Evolutionary conservation across 345 rosid species (phyloP).

Genomic region (Euphorbia peplus): DNA sequence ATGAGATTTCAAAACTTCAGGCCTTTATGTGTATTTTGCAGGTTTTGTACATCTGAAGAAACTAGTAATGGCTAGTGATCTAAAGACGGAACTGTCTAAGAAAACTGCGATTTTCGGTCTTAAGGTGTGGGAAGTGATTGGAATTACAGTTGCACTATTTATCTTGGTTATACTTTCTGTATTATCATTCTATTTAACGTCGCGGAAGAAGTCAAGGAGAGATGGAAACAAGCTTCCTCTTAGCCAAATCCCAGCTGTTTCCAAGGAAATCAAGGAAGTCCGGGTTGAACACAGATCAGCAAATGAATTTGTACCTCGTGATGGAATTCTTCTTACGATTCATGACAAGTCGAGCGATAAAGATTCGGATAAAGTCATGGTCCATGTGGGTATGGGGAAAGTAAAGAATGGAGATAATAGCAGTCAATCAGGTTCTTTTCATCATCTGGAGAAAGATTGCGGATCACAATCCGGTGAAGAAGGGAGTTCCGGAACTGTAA

Average conservation of each 20-base stretch:
- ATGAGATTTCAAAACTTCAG: constrained; percentile 15
- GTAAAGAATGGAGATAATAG: constrained; percentile 50
- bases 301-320: constrained; percentile 58
- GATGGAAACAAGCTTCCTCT: constrained; percentile 34
- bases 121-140: constrained; percentile 83
- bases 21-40: constrained; percentile 26
- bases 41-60: constrained; percentile 27
- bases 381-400: constrained; percentile 76
- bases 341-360: constrained; percentile 63
- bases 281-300: constrained; percentile 71
- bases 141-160: constrained; percentile 67
- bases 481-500: constrained; percentile 45
- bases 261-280: constrained; percentile 93
- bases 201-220: constrained; percentile 63
- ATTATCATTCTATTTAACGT: constrained; percentile 65
- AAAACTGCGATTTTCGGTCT: constrained; percentile 65
- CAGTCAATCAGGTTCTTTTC: constrained; percentile 60
- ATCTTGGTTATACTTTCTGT: constrained; percentile 66
- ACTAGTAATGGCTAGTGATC: constrained; percentile 54
- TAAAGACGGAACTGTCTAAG: constrained; percentile 63
- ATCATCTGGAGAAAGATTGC: constrained; percentile 55
- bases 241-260: constrained; percentile 67
- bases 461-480: constrained; percentile 80
- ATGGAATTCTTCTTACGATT: constrained; percentile 68
- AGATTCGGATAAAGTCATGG: constrained; percentile 72